phyloP scores from a whole-genome alignment of 805 yeast genomes.

The Wickerhamiella australiensis region DNA sequence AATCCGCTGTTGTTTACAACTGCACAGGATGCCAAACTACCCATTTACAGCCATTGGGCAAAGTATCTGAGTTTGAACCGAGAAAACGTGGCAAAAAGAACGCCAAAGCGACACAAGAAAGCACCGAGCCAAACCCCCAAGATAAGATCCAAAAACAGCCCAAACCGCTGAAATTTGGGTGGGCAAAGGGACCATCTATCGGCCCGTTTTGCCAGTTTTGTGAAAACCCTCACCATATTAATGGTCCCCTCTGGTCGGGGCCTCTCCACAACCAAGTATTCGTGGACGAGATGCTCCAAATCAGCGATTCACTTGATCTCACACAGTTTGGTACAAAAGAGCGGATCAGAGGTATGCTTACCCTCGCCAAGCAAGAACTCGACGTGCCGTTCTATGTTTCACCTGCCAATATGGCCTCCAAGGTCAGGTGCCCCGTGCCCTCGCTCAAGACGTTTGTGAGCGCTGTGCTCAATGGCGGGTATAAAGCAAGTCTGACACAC shows the following conservation, averaged over 20 bases:
- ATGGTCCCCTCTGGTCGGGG: conserved; percentile 97
- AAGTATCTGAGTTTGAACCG: conserved; percentile 27
- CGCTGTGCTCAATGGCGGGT: conserved; percentile 78
- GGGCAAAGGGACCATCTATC: conserved; percentile 53
- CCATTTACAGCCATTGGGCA: conserved; percentile 64
- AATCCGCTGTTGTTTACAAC: conserved; percentile 64
- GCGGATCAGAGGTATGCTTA: conserved; percentile 85
- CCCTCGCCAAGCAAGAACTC: conserved; percentile 66
- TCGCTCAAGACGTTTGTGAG: conserved; percentile 58
- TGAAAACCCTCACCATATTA: conserved; percentile 55
- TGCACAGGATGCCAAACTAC: conserved; percentile 81
- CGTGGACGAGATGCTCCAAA: conserved; percentile 47
- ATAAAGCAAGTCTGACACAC: conserved; percentile 74
- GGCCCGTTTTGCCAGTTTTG: conserved; percentile 59
- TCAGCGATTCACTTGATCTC: conserved; percentile 39
- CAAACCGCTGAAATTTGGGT: conserved; percentile 38
- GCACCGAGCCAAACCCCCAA: conserved; percentile 20
- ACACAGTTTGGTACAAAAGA: conserved; percentile 63
- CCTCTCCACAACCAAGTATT: conserved; percentile 59
- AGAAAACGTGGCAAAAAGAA: conserved; percentile 17
- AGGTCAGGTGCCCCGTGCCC: conserved; percentile 73
- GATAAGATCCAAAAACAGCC: background rate
- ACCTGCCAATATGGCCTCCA: conserved; percentile 62
- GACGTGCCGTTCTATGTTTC: conserved; percentile 69
- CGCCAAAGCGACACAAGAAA: conserved; percentile 6